phyloP scores from a whole-genome alignment of 441 rosid genomes.

The Populus hybrid region DNA sequence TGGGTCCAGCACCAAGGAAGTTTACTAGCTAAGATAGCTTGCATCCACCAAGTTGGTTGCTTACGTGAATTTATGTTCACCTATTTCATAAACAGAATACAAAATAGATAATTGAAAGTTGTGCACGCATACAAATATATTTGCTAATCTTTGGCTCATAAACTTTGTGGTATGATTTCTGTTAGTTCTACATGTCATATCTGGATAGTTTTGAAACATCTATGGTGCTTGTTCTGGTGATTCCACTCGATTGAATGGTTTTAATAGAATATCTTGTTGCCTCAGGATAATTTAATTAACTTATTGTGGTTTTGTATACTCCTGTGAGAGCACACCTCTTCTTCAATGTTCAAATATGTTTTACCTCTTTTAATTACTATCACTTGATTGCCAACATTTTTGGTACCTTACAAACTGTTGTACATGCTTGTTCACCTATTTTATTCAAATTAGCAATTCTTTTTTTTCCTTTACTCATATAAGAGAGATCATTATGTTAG shows the following conservation, averaged over 20 bases:
- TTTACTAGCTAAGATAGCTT: background rate
- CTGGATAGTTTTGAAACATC: background rate
- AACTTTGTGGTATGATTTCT: background rate
- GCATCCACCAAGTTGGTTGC: background rate
- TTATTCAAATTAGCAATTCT: background rate
- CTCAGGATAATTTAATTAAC: background rate
- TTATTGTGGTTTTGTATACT: background rate
- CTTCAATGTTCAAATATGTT: background rate
- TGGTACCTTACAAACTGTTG: background rate
- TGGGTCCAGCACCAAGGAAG: constrained; percentile 1
- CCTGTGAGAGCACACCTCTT: background rate
- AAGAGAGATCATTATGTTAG: background rate
- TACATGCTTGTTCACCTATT: background rate
- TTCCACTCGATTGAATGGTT: background rate
- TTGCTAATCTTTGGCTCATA: background rate
- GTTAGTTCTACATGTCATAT: background rate
- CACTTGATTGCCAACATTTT: background rate
- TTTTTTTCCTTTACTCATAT: background rate
- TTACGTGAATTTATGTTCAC: background rate
- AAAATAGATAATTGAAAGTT: background rate
- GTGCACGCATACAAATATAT: background rate
- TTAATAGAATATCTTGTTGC: background rate
- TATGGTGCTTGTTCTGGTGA: background rate
- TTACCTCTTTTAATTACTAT: background rate
- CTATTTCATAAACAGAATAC: background rate